Percentiles rank a stretch among this genome's conserved stretches.
Evolutionary conservation across 352 stramenopile genomes (phyloP).

Genomic region (Phytophthora fragariaefolia): DNA sequence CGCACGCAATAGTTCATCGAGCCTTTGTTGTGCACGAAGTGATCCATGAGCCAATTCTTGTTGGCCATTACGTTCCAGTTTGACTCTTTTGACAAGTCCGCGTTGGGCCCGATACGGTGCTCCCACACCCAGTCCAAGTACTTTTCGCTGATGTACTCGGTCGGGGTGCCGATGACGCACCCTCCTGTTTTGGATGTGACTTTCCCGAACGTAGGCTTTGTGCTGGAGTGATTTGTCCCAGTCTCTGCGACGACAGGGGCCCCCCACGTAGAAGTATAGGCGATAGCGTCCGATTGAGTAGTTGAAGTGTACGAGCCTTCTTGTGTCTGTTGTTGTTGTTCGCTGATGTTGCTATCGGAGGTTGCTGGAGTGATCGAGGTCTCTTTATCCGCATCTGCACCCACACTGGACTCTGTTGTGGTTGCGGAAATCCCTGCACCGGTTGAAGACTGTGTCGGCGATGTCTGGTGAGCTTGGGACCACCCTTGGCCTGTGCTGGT

Average conservation of each 20-base stretch:
- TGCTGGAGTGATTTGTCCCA: slow-evolving; percentile 11
- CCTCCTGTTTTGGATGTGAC: slow-evolving; percentile 20
- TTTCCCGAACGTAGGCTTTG: slow-evolving; percentile 23
- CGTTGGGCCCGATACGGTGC: slow-evolving; percentile 23
- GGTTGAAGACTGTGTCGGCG: not conserved
- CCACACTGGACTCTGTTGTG: not conserved
- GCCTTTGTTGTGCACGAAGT: slow-evolving; percentile 30
- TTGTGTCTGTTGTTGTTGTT: not conserved
- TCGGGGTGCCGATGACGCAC: slow-evolving; percentile 13
- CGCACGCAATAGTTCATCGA: slow-evolving; percentile 37
- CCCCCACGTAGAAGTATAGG: slow-evolving; percentile 9
- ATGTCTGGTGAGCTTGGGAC: not conserved
- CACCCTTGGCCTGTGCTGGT: not conserved
- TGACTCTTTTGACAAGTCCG: not conserved
- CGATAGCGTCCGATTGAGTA: not conserved
- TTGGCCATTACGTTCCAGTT: slow-evolving; percentile 36
- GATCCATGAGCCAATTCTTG: slow-evolving; percentile 33
- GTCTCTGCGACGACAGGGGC: slow-evolving; percentile 25
- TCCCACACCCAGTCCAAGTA: slow-evolving; percentile 33
- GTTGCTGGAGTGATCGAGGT: not conserved
- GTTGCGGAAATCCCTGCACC: not conserved
- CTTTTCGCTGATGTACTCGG: slow-evolving; percentile 23
- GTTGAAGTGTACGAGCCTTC: not conserved
- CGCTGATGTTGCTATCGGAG: not conserved
- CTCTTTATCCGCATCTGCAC: slow-evolving; percentile 1